Conservation (phyloP, 331 rosid species). For the Spiraea crenata region DNA sequence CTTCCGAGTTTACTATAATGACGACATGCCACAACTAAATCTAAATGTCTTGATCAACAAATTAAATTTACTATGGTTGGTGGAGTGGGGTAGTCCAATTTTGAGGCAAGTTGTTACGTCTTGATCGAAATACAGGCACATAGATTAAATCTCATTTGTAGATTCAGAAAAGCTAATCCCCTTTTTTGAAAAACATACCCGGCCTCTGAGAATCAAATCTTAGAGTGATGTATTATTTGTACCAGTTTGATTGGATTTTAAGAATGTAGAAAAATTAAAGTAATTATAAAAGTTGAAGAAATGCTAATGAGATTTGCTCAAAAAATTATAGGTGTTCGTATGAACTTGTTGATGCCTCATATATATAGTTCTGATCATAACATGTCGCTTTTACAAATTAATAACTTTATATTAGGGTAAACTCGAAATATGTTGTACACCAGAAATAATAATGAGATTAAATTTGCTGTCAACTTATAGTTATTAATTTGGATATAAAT, state of each 20-base stretch:
- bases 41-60: neutral
- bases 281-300: neutral
- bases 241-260: slow-evolving; percentile 35
- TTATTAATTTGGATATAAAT: too few relatives aligned
- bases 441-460: too few relatives aligned
- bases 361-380: too few relatives aligned
- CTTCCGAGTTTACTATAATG: slow-evolving; percentile 17
- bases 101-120: slow-evolving; percentile 59
- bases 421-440: too few relatives aligned
- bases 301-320: too few relatives aligned
- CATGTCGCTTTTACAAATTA: too few relatives aligned
- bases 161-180: slow-evolving; percentile 28
- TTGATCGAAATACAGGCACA: slow-evolving; percentile 29
- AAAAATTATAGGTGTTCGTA: too few relatives aligned
- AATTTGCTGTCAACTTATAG: too few relatives aligned
- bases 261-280: slow-evolving; percentile 25
- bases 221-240: neutral
- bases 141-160: slow-evolving; percentile 35
- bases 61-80: slow-evolving; percentile 40
- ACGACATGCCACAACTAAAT: neutral
- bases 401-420: too few relatives aligned
- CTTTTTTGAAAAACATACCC: slow-evolving; percentile 48
- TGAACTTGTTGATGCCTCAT: too few relatives aligned
- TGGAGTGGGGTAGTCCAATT: slow-evolving; percentile 49
- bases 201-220: slow-evolving; percentile 35